phyloP scores from a whole-genome alignment of 2,329 filamentous ascomycete species.

The Fonsecaea pedrosoi region DNA sequence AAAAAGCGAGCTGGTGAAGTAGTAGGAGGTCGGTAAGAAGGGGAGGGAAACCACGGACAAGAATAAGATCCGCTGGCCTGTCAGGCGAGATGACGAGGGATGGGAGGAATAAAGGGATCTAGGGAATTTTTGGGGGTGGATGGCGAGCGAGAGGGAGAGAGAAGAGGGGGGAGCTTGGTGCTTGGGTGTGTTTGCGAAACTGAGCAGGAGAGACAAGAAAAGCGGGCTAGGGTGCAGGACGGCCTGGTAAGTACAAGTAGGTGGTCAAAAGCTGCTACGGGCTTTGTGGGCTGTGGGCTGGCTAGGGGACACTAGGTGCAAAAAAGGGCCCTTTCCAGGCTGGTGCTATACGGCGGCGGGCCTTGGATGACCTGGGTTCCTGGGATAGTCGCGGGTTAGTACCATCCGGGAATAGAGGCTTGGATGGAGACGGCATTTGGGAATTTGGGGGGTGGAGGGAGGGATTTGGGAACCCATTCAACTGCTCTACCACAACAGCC shows the following conservation, averaged over 20 bases:
- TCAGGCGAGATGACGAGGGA: conserved; percentile 30
- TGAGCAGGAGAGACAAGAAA: conserved; percentile 20
- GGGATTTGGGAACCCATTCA: conserved; percentile 18
- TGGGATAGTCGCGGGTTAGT: conserved; percentile 7
- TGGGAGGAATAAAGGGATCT: conserved; percentile 9
- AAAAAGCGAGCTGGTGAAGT: conserved; percentile 25
- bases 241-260: conserved; percentile 8
- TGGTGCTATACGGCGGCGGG: conserved; percentile 19
- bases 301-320: conserved; percentile 13
- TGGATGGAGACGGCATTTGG: conserved; percentile 6
- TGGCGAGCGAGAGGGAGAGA: conserved; percentile 7
- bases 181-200: conserved; percentile 13
- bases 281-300: conserved; percentile 19
- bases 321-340: conserved; percentile 7
- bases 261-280: conserved; percentile 11
- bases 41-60: conserved; percentile 23
- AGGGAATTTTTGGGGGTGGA: conserved; percentile 13
- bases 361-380: conserved; percentile 20
- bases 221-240: conserved; percentile 20
- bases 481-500: background rate
- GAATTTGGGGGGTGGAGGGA: background rate
- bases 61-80: conserved; percentile 30
- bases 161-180: conserved; percentile 14
- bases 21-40: conserved; percentile 24
- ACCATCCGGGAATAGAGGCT: conserved; percentile 16